A percentile compares a stretch with the other conserved stretches of the same genome.
Conservation (phyloP, 805 yeast genomes). For the Wickerhamomyces queroliae region DNA sequence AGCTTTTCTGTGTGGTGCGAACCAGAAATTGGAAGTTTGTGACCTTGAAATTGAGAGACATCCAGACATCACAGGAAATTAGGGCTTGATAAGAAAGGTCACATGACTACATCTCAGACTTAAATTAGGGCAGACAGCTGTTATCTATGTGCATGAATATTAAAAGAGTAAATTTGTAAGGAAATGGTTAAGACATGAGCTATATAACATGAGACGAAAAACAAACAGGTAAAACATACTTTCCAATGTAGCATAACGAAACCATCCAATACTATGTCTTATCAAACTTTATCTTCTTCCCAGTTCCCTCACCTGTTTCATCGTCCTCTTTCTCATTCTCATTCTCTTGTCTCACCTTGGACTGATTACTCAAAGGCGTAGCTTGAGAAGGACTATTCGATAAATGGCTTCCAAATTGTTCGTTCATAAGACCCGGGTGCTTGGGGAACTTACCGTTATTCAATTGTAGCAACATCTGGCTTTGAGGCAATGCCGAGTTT, state of each 20-base stretch:
- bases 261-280: too few species aligned
- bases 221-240: neutral
- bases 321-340: neutral
- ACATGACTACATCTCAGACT: neutral
- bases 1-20: too few species aligned
- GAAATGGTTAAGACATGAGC: too few species aligned
- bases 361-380: neutral
- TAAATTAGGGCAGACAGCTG: neutral
- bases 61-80: neutral
- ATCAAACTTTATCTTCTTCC: neutral
- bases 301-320: too few species aligned
- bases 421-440: neutral
- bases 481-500: constrained; percentile 19
- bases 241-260: too few species aligned
- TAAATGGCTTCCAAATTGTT: neutral
- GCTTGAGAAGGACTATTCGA: neutral
- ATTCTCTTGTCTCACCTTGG: neutral
- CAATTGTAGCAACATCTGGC: neutral
- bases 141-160: neutral
- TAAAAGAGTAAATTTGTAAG: too few species aligned
- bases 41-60: neutral
- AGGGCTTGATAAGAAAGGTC: neutral
- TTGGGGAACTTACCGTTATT: neutral
- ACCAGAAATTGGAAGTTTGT: too few species aligned
- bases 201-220: too few species aligned